Conservation (phyloP, 2,329 filamentous ascomycete genomes). For the Cladophialophora yegresii region DNA sequence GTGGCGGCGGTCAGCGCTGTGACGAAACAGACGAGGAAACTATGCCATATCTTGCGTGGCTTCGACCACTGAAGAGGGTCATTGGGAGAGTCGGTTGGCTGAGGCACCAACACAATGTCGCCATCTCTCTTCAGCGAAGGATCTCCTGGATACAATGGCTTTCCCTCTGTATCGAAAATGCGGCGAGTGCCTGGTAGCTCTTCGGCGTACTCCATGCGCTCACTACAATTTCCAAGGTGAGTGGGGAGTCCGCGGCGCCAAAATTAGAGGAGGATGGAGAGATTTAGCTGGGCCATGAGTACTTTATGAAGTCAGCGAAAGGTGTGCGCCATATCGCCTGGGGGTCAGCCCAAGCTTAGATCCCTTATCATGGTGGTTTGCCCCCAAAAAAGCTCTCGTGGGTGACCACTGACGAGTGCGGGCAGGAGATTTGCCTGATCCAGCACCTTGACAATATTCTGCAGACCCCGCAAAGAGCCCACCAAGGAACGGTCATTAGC, state of each 20-base stretch:
- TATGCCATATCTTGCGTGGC: constrained; percentile 55
- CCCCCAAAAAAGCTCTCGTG: constrained; percentile 8
- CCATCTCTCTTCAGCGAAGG: constrained; percentile 38
- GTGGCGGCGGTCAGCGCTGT: constrained; percentile 59
- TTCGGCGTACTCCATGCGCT: constrained; percentile 28
- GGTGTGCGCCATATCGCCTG: constrained; percentile 15
- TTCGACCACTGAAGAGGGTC: constrained; percentile 57
- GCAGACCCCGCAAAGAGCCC: constrained; percentile 11
- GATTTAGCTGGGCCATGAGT: constrained; percentile 8
- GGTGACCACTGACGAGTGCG: not conserved
- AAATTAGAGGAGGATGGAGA: not conserved
- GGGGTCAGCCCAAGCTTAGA: constrained; percentile 14
- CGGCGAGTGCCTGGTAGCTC: constrained; percentile 35
- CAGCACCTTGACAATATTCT: not conserved
- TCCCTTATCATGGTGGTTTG: constrained; percentile 18
- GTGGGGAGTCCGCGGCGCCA: not conserved
- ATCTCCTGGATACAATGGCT: constrained; percentile 26
- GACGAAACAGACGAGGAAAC: constrained; percentile 55
- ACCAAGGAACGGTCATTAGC: constrained; percentile 2
- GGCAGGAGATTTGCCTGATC: constrained; percentile 5
- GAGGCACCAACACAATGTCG: constrained; percentile 57
- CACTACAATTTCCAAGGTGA: not conserved
- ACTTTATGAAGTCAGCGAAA: constrained; percentile 18
- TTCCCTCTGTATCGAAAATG: constrained; percentile 35
- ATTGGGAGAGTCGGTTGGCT: constrained; percentile 56